These are phyloP conservation scores for Euphorbia pulcherrima DNA, from an alignment of 345 rosid genomes.

Conservation along the genomic window DNA sequence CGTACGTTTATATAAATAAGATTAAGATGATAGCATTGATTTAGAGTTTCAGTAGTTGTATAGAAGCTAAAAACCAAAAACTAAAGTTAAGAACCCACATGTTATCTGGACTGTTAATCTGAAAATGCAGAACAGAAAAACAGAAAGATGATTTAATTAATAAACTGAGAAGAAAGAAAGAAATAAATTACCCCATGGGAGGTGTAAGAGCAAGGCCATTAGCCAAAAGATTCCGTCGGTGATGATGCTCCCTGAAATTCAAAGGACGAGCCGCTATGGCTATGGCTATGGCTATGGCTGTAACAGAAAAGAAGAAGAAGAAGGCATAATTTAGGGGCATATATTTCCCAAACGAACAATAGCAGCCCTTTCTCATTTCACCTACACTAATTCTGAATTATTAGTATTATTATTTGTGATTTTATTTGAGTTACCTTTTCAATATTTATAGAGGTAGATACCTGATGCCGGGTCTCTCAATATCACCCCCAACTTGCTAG, in stretches of 20 bases:
- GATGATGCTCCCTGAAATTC: neutral
- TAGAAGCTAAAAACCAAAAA: neutral
- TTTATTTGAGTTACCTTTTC: too few species aligned
- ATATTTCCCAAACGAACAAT: neutral
- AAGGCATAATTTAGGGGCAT: neutral
- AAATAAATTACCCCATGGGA: constrained; percentile 37
- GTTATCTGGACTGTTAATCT: neutral
- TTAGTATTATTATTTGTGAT: neutral
- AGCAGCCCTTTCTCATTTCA: neutral
- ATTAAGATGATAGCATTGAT: neutral
- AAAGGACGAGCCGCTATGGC: neutral
- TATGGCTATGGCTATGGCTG: neutral
- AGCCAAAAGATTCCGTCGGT: constrained; percentile 10
- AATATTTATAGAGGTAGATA: too few species aligned
- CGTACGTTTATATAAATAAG: neutral
- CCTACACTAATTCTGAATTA: neutral
- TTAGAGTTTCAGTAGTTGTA: neutral
- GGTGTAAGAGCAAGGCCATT: constrained; percentile 47
- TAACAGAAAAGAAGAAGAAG: neutral
- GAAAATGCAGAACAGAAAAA: too few species aligned
- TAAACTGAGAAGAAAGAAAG: neutral
- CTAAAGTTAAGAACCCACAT: neutral
- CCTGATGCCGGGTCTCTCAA: too few species aligned
- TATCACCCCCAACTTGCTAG: too few species aligned
- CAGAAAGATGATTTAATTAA: neutral